Evolutionary conservation across 331 rosid genomes (phyloP).

Genomic region (Pyracantha coccinea): DNA sequence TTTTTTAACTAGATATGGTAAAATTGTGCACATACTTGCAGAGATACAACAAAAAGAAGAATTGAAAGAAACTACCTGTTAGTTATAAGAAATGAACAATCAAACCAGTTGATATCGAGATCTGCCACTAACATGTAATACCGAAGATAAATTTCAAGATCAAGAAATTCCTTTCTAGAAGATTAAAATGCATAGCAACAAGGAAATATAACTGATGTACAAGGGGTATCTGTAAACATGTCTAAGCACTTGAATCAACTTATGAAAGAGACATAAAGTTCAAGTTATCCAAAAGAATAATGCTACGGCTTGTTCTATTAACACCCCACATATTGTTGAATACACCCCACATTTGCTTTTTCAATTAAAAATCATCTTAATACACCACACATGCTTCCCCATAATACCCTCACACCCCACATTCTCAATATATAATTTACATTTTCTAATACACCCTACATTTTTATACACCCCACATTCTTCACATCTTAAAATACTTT

Average conservation of each 20-base stretch:
- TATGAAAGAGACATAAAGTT: neutral
- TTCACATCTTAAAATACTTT: too few species aligned
- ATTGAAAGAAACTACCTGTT: neutral
- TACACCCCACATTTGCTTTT: too few species aligned
- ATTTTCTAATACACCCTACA: too few species aligned
- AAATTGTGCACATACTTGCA: neutral
- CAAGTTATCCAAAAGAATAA: neutral
- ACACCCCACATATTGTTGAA: too few species aligned
- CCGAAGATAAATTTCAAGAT: neutral
- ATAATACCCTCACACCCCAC: too few species aligned
- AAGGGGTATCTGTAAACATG: neutral
- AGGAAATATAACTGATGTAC: neutral
- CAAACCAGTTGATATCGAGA: neutral
- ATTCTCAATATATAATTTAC: too few species aligned
- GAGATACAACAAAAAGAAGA: slow-evolving; percentile 5
- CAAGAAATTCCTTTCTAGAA: neutral
- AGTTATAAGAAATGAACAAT: neutral
- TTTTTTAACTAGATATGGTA: slow-evolving; percentile 19
- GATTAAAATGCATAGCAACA: neutral
- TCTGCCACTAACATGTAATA: neutral
- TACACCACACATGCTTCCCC: too few species aligned
- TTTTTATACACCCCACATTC: too few species aligned
- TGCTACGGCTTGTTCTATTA: neutral
- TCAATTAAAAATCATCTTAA: too few species aligned
- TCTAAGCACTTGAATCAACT: neutral